Conservation (phyloP, 306 rosid genomes). For the Dicorynia guianensis region DNA sequence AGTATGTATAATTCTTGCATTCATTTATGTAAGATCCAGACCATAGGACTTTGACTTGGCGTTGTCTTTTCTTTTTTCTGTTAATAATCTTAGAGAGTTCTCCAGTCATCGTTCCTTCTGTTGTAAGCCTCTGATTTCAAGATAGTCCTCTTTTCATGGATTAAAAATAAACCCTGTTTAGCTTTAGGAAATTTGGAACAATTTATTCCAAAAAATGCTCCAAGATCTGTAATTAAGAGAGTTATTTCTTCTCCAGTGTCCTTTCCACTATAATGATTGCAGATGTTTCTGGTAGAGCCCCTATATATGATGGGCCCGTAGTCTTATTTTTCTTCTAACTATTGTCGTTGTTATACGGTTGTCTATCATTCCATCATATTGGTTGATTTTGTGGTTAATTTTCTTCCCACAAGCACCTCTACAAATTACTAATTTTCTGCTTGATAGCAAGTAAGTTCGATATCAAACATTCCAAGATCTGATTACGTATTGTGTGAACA, state of each 20-base stretch:
- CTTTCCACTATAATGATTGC: not conserved
- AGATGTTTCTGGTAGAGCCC: not conserved
- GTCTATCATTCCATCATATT: not conserved
- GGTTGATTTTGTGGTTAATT: not conserved
- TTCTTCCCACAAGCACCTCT: not conserved
- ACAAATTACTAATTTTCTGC: not conserved
- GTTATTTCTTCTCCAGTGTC: not conserved
- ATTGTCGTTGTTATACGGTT: no score
- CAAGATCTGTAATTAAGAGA: not conserved
- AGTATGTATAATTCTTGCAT: conserved; percentile 3
- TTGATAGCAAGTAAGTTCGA: not conserved
- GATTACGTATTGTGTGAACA: no score
- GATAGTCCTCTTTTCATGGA: not conserved
- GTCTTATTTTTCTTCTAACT: not conserved
- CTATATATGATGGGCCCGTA: not conserved
- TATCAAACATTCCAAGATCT: not conserved
- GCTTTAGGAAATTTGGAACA: not conserved
- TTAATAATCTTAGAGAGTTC: not conserved
- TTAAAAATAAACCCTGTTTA: not conserved
- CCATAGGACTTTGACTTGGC: not conserved
- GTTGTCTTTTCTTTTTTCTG: not conserved
- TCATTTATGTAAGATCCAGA: not conserved
- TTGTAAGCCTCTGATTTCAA: not conserved
- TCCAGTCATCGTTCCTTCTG: no score
- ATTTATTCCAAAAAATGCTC: not conserved